phyloP scores from a whole-genome alignment of 169 alveolate genomes.

The Plasmodium billcollinsi region DNA sequence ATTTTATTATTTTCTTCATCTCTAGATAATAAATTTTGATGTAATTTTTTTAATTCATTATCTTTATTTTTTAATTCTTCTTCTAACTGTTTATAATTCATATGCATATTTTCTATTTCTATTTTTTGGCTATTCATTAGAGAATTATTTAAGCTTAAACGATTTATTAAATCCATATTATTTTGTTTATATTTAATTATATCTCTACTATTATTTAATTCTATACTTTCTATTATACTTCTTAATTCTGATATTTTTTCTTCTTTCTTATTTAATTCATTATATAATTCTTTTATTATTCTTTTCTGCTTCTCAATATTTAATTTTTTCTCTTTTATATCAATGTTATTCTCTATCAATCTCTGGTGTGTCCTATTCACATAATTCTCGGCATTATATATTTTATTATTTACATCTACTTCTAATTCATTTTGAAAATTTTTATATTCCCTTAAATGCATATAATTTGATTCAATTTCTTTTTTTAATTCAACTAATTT shows the following conservation, averaged over 20 bases:
- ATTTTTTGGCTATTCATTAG: constrained; percentile 65
- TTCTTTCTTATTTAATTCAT: constrained; percentile 58
- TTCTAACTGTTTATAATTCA: constrained; percentile 72
- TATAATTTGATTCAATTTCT: constrained; percentile 43
- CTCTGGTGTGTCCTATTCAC: constrained; percentile 34
- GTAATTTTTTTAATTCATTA: constrained; percentile 62
- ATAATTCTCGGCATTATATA: constrained; percentile 34
- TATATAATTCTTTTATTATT: constrained; percentile 64
- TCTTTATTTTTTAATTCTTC: constrained; percentile 73
- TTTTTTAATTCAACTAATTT: constrained; percentile 60
- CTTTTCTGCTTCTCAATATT: constrained; percentile 69
- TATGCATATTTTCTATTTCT: constrained; percentile 75
- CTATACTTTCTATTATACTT: constrained; percentile 53
- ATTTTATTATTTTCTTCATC: constrained; percentile 70
- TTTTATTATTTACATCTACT: constrained; percentile 42
- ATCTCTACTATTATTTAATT: constrained; percentile 55
- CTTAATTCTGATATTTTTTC: constrained; percentile 38
- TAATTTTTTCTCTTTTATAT: constrained; percentile 39
- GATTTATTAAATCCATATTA: constrained; percentile 52
- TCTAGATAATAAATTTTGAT: constrained; percentile 25
- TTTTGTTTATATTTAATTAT: constrained; percentile 59
- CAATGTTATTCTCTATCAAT: constrained; percentile 34
- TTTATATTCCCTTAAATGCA: constrained; percentile 33
- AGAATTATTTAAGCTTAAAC: constrained; percentile 55
- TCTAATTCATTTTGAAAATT: constrained; percentile 38